phyloP scores from a whole-genome alignment of 176 grass and related monocot species.

The Ananas comosus region DNA sequence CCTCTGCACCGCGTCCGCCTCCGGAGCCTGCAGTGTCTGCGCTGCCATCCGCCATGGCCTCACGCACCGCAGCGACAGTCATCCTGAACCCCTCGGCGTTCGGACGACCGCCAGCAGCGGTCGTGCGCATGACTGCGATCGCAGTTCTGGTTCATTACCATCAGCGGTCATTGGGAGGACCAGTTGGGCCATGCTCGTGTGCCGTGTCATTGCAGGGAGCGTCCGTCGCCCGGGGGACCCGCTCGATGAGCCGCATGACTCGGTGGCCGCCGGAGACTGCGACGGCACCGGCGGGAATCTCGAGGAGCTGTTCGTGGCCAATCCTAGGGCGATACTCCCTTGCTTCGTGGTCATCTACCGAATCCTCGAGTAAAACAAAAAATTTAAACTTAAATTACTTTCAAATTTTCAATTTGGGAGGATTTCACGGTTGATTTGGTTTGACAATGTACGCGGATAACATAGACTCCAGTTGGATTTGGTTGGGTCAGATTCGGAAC shows the following conservation, averaged over 20 bases:
- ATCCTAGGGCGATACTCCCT: constrained; percentile 81
- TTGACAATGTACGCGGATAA: no score
- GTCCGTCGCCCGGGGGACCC: constrained; percentile 19
- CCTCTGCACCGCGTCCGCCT: constrained; percentile 26
- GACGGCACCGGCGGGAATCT: constrained; percentile 41
- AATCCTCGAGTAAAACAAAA: constrained; percentile 17
- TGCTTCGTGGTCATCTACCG: constrained; percentile 97
- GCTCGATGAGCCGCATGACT: constrained; percentile 52
- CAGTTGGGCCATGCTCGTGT: constrained; percentile 77
- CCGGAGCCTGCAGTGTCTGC: constrained; percentile 47
- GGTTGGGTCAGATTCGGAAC: no score
- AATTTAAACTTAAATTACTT: no score
- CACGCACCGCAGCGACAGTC: constrained; percentile 33
- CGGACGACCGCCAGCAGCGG: constrained; percentile 80
- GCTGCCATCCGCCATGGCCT: constrained; percentile 56
- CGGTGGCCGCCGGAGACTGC: constrained; percentile 46
- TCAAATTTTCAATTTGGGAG: neutral
- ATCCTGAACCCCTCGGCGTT: constrained; percentile 40
- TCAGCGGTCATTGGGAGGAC: neutral
- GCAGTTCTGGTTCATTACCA: no score
- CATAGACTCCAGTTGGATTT: no score
- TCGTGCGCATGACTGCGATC: constrained; percentile 43
- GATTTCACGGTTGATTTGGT: no score
- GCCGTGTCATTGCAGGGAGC: constrained; percentile 86
- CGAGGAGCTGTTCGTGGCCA: constrained; percentile 91